phyloP scores from a whole-genome alignment of 306 rosid genomes.

The Hippophae gyantsensis region DNA sequence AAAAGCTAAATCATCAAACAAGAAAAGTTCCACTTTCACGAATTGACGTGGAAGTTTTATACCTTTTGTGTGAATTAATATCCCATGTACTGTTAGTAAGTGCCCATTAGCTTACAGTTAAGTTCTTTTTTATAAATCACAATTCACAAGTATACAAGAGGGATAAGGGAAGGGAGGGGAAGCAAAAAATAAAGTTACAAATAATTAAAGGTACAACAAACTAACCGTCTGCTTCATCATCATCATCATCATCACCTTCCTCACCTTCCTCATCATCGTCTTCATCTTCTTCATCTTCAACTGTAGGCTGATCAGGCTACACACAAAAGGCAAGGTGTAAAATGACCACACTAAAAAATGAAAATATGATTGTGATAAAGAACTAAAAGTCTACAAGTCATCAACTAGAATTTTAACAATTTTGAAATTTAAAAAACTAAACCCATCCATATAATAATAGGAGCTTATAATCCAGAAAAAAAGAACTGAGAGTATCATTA shows the following conservation, averaged over 20 bases:
- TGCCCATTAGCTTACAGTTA: background rate
- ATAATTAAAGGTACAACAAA: constrained; percentile 3
- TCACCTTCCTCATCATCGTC: constrained; percentile 66
- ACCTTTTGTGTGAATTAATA: no score
- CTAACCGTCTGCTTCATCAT: constrained; percentile 65
- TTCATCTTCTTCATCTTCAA: constrained; percentile 69
- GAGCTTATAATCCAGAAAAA: no score
- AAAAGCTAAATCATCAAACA: no score
- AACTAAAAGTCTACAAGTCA: no score
- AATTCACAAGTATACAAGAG: background rate
- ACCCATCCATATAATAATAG: no score
- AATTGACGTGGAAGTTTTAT: no score
- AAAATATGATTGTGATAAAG: no score
- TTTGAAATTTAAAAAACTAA: no score
- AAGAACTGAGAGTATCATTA: no score
- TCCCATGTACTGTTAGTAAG: background rate
- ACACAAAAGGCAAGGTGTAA: background rate
- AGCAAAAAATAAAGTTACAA: background rate
- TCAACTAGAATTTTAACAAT: background rate
- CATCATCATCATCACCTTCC: constrained; percentile 51
- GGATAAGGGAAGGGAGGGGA: background rate
- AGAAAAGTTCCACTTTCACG: background rate
- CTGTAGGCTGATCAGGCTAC: constrained; percentile 67
- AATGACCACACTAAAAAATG: no score
- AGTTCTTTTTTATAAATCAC: background rate